Evolutionary conservation across 331 rosid species (phyloP), one percentile per base, ranked within the genome.

Genomic region (Malus hybrid): DNA sequence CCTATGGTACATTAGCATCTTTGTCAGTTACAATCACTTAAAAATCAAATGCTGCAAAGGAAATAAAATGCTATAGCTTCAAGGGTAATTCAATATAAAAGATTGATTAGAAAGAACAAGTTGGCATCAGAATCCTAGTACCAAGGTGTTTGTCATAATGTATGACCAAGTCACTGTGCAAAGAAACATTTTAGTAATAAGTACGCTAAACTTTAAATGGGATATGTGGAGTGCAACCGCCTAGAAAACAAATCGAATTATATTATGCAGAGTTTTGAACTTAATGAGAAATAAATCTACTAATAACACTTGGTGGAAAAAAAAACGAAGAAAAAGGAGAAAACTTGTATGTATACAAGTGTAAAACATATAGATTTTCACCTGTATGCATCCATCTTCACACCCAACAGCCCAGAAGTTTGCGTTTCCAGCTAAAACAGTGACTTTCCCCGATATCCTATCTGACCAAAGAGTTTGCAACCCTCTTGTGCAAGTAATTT

Each of bases 321-420:
- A 46, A 14, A 69, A 64, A 62, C 12, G 32, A 48, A 24, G 6
- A 18, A 50, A 50, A n/a, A 70, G 57, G 19, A 22, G 28, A 67
- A 54, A 75, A 22, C 34, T 52, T 52, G n/a, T 62, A 56, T 34
- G 65, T 36, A 11, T 20, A 59, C 59, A 72, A 70, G 27, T 67
- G 34, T 36, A 69, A 70, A 55, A 27, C 14, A 67, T 22, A 36
- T 78, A 6, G 11, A 19, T 9, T 71, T 71, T 71, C 82, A 92
- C 99, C 96, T 90, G 99, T 44, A 94, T 70, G 90, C 93, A 88
- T 79, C 99, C 99, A 89, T 94, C 99, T 71, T 92, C 97, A 87
- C 96, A 92, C 67, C 99, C 99, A 69, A 91, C 96, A 22, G 96
- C 95, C 99, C 97, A 94, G 77, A 94, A 90, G 79, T 94, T 94